A percentile compares a stretch with the other conserved stretches of the same genome.
These are phyloP conservation scores for Colletotrichum somersetense DNA, from an alignment of 2,329 filamentous ascomycete species.

Conservation along the genomic window DNA sequence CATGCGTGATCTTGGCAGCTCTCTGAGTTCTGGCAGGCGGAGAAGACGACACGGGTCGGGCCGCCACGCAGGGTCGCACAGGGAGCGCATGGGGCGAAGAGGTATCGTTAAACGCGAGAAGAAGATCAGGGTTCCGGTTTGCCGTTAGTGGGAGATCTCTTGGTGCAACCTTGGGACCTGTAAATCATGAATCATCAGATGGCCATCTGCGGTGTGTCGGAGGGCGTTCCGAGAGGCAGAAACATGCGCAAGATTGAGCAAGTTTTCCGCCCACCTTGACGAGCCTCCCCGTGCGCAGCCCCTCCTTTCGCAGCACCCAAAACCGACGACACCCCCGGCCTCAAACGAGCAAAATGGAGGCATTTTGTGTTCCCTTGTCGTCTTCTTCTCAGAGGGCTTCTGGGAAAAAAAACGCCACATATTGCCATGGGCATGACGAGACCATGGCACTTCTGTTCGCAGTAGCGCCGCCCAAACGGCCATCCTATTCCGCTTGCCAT, in stretches of 20 bases:
- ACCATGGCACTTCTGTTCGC: constrained; percentile 10
- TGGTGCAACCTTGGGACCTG: neutral
- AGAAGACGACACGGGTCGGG: neutral
- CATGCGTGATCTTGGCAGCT: neutral
- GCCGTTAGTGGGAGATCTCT: neutral
- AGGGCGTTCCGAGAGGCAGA: neutral
- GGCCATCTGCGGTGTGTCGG: neutral
- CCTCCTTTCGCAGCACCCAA: neutral
- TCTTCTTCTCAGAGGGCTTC: neutral
- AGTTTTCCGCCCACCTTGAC: constrained; percentile 32
- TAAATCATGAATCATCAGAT: neutral
- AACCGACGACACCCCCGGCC: neutral
- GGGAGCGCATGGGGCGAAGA: neutral
- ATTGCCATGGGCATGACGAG: neutral
- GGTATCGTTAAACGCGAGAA: neutral
- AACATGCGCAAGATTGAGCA: constrained; percentile 41
- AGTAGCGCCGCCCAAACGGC: neutral
- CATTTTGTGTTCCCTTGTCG: neutral
- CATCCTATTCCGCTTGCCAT: neutral
- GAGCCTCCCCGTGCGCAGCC: neutral
- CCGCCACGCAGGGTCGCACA: neutral
- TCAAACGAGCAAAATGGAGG: constrained; percentile 25
- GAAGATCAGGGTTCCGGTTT: neutral
- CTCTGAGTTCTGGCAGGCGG: neutral
- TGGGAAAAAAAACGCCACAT: neutral